Conservation (phyloP, 108 stramenopile species). For the Cyclotella sp. region DNA sequence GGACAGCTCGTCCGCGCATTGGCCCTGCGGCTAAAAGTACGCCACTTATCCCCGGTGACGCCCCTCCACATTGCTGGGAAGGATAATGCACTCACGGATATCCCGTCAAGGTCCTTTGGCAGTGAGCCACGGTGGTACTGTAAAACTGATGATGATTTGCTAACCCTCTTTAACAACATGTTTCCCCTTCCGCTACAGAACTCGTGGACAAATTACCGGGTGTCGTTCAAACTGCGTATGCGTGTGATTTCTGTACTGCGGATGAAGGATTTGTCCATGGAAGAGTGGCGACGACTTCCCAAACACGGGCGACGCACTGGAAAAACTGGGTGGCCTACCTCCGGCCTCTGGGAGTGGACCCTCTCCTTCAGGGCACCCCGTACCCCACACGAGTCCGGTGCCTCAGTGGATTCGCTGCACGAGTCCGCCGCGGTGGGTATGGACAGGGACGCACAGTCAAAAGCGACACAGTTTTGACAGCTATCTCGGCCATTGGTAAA, state of each 20-base stretch:
- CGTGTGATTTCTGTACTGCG: too few species aligned
- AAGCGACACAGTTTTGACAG: too few species aligned
- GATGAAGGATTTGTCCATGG: slow-evolving; percentile 12
- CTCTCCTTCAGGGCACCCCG: too few species aligned
- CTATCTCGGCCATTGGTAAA: too few species aligned
- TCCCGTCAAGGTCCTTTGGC: slow-evolving; percentile 35
- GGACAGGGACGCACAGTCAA: too few species aligned
- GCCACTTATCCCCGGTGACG: slow-evolving; percentile 7
- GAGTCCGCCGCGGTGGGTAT: too few species aligned
- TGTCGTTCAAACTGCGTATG: background rate
- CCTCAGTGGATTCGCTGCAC: too few species aligned
- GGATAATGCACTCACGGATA: slow-evolving; percentile 35
- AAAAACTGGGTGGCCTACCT: too few species aligned
- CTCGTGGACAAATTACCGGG: slow-evolving; percentile 26
- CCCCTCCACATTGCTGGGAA: slow-evolving; percentile 31
- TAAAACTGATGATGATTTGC: slow-evolving; percentile 11
- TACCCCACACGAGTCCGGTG: background rate
- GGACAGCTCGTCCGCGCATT: slow-evolving; percentile 14
- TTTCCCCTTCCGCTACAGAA: slow-evolving; percentile 30
- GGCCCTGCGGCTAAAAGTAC: background rate
- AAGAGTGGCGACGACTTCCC: slow-evolving; percentile 35
- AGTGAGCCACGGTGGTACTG: slow-evolving; percentile 35
- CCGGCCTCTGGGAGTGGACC: too few species aligned
- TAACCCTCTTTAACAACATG: slow-evolving; percentile 19
- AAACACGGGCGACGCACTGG: too few species aligned